Conservation (phyloP, 805 yeast genomes). For the Saturnispora serradocipensis region DNA sequence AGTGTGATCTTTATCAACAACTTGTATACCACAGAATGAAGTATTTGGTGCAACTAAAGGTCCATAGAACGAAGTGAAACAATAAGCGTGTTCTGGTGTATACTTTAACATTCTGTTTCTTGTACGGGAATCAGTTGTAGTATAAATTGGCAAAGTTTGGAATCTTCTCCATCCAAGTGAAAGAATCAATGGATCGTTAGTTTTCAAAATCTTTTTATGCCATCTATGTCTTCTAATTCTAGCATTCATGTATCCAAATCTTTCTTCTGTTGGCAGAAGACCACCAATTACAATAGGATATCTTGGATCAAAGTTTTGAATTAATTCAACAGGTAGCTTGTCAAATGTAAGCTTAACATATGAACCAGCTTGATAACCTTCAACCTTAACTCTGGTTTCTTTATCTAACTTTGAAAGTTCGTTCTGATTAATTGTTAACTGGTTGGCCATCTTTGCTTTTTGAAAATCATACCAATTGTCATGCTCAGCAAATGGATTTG, state of each 20-base stretch:
- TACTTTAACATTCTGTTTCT: slow-evolving; percentile 96
- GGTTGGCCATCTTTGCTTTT: slow-evolving; percentile 94
- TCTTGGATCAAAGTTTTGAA: slow-evolving; percentile 75
- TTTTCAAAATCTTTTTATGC: slow-evolving; percentile 92
- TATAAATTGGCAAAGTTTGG: slow-evolving; percentile 91
- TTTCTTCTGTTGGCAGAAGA: slow-evolving; percentile 76
- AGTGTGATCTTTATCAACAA: slow-evolving; percentile 74
- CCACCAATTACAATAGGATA: slow-evolving; percentile 90
- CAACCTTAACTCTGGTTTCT: slow-evolving; percentile 70
- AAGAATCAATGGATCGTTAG: slow-evolving; percentile 89
- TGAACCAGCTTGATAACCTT: slow-evolving; percentile 89
- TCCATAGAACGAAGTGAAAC: slow-evolving; percentile 93
- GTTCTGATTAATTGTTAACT: slow-evolving; percentile 83
- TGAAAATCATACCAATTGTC: slow-evolving; percentile 98
- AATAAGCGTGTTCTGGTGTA: slow-evolving; percentile 96
- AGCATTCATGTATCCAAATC: slow-evolving; percentile 88
- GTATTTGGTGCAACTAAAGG: slow-evolving; percentile 97
- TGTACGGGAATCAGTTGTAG: slow-evolving; percentile 95
- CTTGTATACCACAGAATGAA: slow-evolving; percentile 91
- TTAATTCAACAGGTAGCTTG: slow-evolving; percentile 78
- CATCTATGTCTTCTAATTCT: slow-evolving; percentile 97
- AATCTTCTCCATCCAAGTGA: slow-evolving; percentile 98
- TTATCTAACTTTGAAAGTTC: slow-evolving; percentile 66
- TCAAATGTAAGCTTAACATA: slow-evolving; percentile 86
- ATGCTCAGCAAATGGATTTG: slow-evolving; percentile 50